Base-by-base conservation (phyloP, 768 basidiomycete species). In the Tricholoma saponaceum region DNA sequence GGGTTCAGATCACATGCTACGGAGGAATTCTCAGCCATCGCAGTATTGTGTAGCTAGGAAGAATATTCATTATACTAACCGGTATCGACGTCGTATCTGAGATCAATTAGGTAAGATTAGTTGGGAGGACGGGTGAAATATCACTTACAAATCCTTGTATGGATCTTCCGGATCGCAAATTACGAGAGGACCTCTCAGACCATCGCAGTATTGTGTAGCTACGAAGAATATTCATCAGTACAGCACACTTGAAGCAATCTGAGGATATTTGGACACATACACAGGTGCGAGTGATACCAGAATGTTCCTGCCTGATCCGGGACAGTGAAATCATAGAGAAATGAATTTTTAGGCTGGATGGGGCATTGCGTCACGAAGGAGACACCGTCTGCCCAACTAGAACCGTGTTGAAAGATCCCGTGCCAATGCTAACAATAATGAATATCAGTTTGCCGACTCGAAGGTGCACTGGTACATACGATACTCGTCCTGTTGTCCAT, bases 151-250 rank as follows among this genome's bases (percentile, higher is more conserved):
- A 50, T 57, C 35, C 22, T 43, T 55, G 33, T 69, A 65, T 30
- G 76, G 75, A 54, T 77, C 76, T 1, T 62, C 5, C 7, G 69
- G 72, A 49, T 81, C 77, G 52, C 76, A 75, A 3, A 79, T 60
- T 18, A 76, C 67, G 10, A 77, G 37, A 0, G 65, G 62, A 2
- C 76, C 76, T 41, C 76, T 65, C 14, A 76, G 63, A 0, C 78
- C 78, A 62, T 79, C 78, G 56, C 77, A 84, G 55, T 82, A 83
- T 60, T 83, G 82, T 0, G 74, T 74, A 5, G 70, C 70, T 66
- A 54, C 18, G 62, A 60, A 43, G 67, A 67, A n/a, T 60, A 65
- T 35, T 67, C 69, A 52, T 44, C 65, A 71, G 66, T 66, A 23
- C 60, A 47, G 52, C 2, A 16, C 4, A n/a, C n/a, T n/a, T n/a